These are phyloP conservation scores for Butyriboletus loyo DNA, from an alignment of 768 basidiomycete genomes.

Conservation along the genomic window DNA sequence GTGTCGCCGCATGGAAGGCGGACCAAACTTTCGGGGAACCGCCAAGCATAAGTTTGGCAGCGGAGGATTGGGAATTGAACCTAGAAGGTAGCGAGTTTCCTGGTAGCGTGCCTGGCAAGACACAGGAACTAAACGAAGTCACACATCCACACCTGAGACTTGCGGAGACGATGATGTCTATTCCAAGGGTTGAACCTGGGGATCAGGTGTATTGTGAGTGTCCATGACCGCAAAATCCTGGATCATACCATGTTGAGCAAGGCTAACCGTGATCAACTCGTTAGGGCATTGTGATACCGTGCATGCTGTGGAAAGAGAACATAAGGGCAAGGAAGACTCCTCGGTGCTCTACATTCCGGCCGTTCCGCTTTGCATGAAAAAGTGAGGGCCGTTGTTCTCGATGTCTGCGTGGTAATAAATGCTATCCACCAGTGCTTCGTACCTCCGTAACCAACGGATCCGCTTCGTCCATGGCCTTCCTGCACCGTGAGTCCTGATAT, in stretches of 20 bases:
- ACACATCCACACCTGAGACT: conserved; percentile 66
- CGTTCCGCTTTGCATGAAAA: conserved; percentile 47
- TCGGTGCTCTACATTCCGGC: conserved; percentile 59
- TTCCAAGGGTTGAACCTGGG: conserved; percentile 58
- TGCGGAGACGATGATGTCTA: conserved; percentile 51
- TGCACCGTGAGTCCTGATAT: conserved; percentile 39
- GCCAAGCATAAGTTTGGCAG: conserved; percentile 32
- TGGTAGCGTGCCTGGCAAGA: conserved; percentile 50
- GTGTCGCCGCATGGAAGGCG: not conserved
- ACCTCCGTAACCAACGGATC: conserved; percentile 47
- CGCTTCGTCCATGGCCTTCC: conserved; percentile 48
- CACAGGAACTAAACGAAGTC: conserved; percentile 51
- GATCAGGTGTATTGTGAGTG: conserved; percentile 58
- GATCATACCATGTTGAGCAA: not conserved
- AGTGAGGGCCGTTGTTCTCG: conserved; percentile 31
- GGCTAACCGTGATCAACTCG: not conserved
- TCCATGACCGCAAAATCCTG: not conserved
- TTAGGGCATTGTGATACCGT: conserved; percentile 55
- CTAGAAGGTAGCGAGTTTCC: conserved; percentile 51
- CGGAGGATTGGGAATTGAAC: conserved; percentile 57
- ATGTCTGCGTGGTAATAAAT: not conserved
- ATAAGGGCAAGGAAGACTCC: conserved; percentile 47
- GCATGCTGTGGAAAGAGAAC: conserved; percentile 52
- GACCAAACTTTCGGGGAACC: not conserved
- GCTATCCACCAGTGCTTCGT: conserved; percentile 37